Percentiles rank a stretch among this genome's conserved stretches.
Conservation (phyloP, 2,329 filamentous ascomycete species). For the Xylaria sp. region DNA sequence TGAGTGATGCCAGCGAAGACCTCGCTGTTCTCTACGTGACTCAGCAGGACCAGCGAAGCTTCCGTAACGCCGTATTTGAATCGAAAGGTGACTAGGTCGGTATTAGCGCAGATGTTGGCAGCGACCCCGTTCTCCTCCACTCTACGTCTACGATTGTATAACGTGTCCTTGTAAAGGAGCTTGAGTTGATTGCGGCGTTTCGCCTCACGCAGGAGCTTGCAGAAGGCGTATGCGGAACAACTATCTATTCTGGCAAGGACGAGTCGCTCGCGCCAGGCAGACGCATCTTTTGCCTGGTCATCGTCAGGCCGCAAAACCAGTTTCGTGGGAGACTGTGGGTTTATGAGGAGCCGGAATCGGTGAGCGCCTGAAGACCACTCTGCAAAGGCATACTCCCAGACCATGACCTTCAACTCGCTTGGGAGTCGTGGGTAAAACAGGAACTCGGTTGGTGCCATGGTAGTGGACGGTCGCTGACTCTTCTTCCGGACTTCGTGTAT, state of each 20-base stretch:
- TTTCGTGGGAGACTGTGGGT: neutral
- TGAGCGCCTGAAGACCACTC: conserved; percentile 35
- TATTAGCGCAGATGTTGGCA: conserved; percentile 5
- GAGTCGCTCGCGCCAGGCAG: conserved; percentile 37
- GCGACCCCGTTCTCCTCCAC: conserved; percentile 13
- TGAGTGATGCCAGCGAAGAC: conserved; percentile 30
- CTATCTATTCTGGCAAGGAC: conserved; percentile 9
- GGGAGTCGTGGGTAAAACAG: conserved; percentile 37
- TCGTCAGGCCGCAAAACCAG: neutral
- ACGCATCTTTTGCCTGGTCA: conserved; percentile 24
- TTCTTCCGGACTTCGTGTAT: neutral
- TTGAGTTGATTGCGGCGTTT: neutral
- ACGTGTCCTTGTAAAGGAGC: neutral
- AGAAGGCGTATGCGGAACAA: neutral
- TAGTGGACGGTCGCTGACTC: neutral
- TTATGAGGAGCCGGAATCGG: conserved; percentile 33
- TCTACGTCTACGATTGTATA: neutral
- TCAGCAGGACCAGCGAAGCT: neutral
- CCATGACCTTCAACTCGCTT: conserved; percentile 41
- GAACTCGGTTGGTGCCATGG: neutral
- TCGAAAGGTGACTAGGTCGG: conserved; percentile 36
- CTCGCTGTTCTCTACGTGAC: fast-evolving
- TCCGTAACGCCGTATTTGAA: neutral
- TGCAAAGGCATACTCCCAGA: conserved; percentile 36
- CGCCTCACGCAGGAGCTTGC: neutral